A percentile compares a stretch with the other conserved stretches of the same genome.
phyloP scores from a whole-genome alignment of 345 rosid genomes.

The Salix viminalis region DNA sequence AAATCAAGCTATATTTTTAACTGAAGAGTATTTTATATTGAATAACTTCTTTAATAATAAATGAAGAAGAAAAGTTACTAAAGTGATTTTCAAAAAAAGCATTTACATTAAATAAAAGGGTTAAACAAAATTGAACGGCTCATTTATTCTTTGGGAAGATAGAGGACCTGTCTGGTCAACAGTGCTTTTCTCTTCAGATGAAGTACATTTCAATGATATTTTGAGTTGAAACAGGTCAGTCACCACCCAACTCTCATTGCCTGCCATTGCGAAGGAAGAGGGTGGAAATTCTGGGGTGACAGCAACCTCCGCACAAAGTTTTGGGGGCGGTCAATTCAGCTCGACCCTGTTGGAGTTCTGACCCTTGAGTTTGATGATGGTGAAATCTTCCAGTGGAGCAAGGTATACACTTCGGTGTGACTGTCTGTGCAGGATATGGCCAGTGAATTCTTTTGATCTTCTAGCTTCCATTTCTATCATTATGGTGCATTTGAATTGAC shows the following conservation, averaged over 20 bases:
- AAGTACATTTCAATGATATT: not conserved
- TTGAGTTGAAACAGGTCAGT: constrained; percentile 60
- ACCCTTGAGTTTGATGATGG: constrained; percentile 95
- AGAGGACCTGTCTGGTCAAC: not conserved
- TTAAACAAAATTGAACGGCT: not conserved
- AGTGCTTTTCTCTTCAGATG: not conserved
- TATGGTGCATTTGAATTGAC: not conserved
- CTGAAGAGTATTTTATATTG: too few relatives aligned
- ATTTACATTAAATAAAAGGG: too few relatives aligned
- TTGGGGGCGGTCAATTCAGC: constrained; percentile 98
- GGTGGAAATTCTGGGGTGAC: constrained; percentile 98
- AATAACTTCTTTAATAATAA: too few relatives aligned
- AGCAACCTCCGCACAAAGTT: constrained; percentile 86
- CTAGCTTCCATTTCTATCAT: constrained; percentile 8
- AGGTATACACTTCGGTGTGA: constrained; percentile 41
- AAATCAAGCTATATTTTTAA: too few relatives aligned
- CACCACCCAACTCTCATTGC: constrained; percentile 97
- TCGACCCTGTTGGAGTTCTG: constrained; percentile 87
- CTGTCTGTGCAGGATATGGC: not conserved
- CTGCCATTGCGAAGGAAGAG: constrained; percentile 96
- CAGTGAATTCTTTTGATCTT: constrained; percentile 4
- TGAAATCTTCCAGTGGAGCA: constrained; percentile 92
- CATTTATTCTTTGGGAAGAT: not conserved
- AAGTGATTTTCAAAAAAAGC: too few relatives aligned
- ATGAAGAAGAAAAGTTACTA: too few relatives aligned